These are phyloP conservation scores for Cardamine resedifolia DNA, from an alignment of 345 rosid species.

Conservation along the genomic window DNA sequence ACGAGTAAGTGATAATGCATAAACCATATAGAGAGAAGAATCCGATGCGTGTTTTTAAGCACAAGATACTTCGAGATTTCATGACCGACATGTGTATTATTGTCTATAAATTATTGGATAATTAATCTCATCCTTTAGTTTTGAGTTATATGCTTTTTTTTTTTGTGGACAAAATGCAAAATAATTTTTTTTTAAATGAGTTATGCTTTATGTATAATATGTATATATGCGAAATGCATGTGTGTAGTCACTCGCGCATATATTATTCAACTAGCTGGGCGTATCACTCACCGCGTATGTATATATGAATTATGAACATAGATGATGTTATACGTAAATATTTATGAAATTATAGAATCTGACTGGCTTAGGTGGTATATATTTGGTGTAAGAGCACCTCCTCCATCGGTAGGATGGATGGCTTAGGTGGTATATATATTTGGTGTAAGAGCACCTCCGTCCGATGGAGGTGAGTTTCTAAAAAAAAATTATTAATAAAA, in stretches of 20 bases:
- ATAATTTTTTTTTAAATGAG: too few species aligned
- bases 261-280: background rate
- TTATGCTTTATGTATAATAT: background rate
- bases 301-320: too few species aligned
- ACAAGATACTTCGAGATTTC: constrained; percentile 22
- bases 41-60: constrained; percentile 25
- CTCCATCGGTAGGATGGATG: too few species aligned
- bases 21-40: constrained; percentile 6
- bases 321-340: background rate
- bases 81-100: constrained; percentile 18
- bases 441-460: too few species aligned
- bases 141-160: background rate
- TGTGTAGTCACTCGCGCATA: background rate
- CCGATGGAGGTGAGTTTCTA: too few species aligned
- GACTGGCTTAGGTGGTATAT: background rate
- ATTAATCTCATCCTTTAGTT: constrained; percentile 12
- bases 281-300: too few species aligned
- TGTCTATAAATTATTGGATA: constrained; percentile 6
- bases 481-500: too few species aligned
- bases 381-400: background rate
- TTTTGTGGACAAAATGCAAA: background rate
- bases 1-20: constrained; percentile 4
- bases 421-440: too few species aligned
- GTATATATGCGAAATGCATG: background rate
- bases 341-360: background rate